These are phyloP conservation scores for Neurospora sp. DNA, from an alignment of 495 filamentous ascomycete genomes.

Conservation along the genomic window DNA sequence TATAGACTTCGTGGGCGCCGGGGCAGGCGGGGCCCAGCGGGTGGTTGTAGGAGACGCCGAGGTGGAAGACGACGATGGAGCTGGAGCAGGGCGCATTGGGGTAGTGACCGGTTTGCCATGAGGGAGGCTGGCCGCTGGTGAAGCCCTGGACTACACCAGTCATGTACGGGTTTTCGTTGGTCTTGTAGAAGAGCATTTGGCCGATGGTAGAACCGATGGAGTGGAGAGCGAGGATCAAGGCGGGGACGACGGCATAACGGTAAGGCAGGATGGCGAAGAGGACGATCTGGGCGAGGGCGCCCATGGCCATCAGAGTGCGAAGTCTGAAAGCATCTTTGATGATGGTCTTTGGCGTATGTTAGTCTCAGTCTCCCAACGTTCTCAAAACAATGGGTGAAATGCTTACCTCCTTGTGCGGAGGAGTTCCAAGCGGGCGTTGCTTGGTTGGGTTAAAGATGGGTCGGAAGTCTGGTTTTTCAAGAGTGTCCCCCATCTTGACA, in stretches of 20 bases:
- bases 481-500: not conserved
- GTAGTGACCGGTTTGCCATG: not conserved
- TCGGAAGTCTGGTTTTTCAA: not conserved
- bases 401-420: not conserved
- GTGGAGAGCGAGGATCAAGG: constrained; percentile 24
- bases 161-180: not conserved
- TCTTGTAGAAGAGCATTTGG: not conserved
- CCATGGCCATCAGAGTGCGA: constrained; percentile 33
- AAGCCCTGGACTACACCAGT: constrained; percentile 1
- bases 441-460: not conserved
- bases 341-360: not conserved
- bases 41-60: constrained; percentile 20
- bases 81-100: not conserved
- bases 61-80: constrained; percentile 16
- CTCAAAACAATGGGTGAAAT: not conserved
- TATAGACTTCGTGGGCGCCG: constrained; percentile 13
- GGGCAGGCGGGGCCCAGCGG: constrained; percentile 26
- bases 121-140: constrained; percentile 5
- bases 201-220: constrained; percentile 18
- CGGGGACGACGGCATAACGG: constrained; percentile 24
- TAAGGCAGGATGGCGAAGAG: constrained; percentile 28
- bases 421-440: not conserved
- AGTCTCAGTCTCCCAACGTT: not conserved
- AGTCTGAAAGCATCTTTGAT: constrained; percentile 23
- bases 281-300: constrained; percentile 31